Evolutionary conservation across 106 monocot genomes (phyloP).

Genomic region (Phalaenopsis aphrodite): DNA sequence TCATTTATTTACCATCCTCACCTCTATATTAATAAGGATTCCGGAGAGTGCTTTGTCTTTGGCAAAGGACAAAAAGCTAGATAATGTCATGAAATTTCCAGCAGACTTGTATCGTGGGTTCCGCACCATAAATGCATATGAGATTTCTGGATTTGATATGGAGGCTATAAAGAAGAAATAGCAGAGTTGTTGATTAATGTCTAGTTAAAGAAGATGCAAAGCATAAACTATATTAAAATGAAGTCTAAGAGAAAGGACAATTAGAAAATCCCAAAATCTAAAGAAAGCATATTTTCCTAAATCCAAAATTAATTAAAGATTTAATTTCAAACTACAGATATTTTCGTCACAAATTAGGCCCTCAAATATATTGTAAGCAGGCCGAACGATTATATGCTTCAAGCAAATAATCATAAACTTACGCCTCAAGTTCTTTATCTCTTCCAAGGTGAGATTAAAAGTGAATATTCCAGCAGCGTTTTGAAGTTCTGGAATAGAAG

Average conservation of each 20-base stretch:
- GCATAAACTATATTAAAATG: not conserved
- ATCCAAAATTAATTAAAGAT: not conserved
- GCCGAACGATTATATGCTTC: not conserved
- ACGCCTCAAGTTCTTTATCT: constrained; percentile 70
- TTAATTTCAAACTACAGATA: not conserved
- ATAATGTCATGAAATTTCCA: constrained; percentile 51
- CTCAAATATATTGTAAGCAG: not conserved
- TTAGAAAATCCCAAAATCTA: not conserved
- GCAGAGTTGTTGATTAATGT: not conserved
- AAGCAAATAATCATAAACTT: constrained; percentile 17
- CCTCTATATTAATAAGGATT: constrained; percentile 67
- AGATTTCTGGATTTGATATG: constrained; percentile 27
- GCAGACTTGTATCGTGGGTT: constrained; percentile 42
- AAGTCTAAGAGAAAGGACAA: not conserved
- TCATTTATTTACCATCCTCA: constrained; percentile 15
- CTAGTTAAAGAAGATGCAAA: not conserved
- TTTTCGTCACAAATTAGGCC: not conserved
- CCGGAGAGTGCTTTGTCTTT: constrained; percentile 44
- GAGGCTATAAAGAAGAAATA: constrained; percentile 28
- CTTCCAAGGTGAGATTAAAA: constrained; percentile 75
- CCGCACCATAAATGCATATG: constrained; percentile 18
- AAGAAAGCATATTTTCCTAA: not conserved
- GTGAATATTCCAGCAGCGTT: constrained; percentile 64
- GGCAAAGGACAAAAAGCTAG: constrained; percentile 61
- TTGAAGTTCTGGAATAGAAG: constrained; percentile 50